Evolutionary conservation across 306 rosid genomes (phyloP).

Genomic region (Gleditsia sinensis): DNA sequence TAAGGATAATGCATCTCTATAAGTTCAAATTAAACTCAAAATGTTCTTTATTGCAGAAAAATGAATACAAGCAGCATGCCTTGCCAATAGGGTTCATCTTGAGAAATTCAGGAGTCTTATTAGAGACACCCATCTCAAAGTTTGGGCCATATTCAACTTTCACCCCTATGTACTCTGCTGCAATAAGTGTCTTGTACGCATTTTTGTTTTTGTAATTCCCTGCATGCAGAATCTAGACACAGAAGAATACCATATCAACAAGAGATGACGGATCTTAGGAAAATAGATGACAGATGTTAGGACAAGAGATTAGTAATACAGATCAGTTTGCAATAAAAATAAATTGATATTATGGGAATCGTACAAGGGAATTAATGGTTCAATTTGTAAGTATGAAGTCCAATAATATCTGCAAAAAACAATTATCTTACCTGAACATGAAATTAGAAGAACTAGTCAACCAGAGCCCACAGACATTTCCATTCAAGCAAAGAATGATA

Average conservation of each 20-base stretch:
- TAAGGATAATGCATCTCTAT: not conserved
- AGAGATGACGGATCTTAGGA: not conserved
- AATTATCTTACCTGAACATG: no score
- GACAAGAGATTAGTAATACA: not conserved
- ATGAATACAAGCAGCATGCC: conserved; percentile 34
- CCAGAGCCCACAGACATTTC: no score
- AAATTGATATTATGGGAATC: not conserved
- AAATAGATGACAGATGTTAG: not conserved
- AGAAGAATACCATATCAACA: not conserved
- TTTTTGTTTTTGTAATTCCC: conserved; percentile 48
- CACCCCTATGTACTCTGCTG: conserved; percentile 61
- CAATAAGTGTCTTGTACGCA: conserved; percentile 63
- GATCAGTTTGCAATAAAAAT: not conserved
- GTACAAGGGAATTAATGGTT: not conserved
- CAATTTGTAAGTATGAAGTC: no score
- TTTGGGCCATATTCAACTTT: conserved; percentile 50
- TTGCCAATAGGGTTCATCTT: conserved; percentile 87
- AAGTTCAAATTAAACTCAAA: not conserved
- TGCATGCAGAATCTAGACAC: conserved; percentile 61
- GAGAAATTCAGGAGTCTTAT: conserved; percentile 71
- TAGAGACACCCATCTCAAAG: conserved; percentile 74
- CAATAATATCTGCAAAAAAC: no score
- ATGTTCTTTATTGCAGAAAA: not conserved
- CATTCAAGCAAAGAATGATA: no score
- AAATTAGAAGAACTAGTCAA: no score